Base-by-base conservation (phyloP, 352 stramenopile species). In the Aphanomyces euteiches region DNA sequence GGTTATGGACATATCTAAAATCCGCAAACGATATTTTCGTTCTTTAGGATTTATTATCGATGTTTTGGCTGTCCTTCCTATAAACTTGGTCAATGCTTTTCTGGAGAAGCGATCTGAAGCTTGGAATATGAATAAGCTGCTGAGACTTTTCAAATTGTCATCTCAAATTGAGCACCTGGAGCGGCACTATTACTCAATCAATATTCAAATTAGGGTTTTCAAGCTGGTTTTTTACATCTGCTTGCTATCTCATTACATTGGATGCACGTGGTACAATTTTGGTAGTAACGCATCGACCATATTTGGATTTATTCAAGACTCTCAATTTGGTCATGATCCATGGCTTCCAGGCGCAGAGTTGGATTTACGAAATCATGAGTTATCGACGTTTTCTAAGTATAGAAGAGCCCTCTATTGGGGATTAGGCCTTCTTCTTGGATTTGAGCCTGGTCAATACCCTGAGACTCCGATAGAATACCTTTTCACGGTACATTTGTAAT, bases 351-450 rank as follows among this genome's bases (percentile, higher is more conserved):
- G n/a, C 37, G 45, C 17, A 19, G 38, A 60, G 15, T 40, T 70
- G 43, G 64, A 70, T 41, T 17, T 56, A 10, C 5, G 19, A 17
- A 70, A 70, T 39, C 15, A 43, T 19, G 53, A 70, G 0, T 36
- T 63, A 13, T 61, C 64, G 45, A 28, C 53, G 1, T 36, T 70
- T 3, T 7, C 39, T 4, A 60, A 63, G 12, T 70, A 70, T 36
- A 41, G 34, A 12, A 59, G 61, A 5, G 65, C 78, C 4, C 50
- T 88, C 1, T 91, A 85, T 47, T 91, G 83, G 83, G 78, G 80
- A 0, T 80, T 89, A 48, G 82, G 78, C 2, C 47, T 90, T 0
- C 84, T 91, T 72, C 84, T 80, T 1, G 79, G 80, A 7, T 91
- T 82, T 0, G 75, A 79, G 3, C 65, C 80, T 3, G 78, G 79